These are phyloP conservation scores for Chlamydomonas sp. DNA, from an alignment of 139 green algal species.

Conservation along the genomic window DNA sequence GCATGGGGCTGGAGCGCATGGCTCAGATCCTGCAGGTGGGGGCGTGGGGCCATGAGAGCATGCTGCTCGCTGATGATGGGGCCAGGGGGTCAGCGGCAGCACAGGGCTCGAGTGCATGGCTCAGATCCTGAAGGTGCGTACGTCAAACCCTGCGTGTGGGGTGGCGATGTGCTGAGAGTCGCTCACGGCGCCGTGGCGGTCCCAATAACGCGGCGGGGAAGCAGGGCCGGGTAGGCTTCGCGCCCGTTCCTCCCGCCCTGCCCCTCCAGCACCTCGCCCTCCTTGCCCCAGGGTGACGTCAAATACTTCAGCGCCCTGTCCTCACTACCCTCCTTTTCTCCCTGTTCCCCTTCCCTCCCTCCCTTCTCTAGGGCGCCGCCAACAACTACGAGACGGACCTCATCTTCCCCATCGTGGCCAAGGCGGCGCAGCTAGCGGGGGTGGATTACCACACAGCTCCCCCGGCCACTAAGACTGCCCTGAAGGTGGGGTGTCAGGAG, in stretches of 20 bases:
- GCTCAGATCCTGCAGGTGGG: slow-evolving; percentile 93
- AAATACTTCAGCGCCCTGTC: background rate
- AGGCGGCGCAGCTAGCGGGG: slow-evolving; percentile 74
- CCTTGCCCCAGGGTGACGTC: background rate
- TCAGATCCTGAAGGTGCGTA: no score
- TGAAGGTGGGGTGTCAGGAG: slow-evolving; percentile 62
- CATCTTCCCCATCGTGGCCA: slow-evolving; percentile 88
- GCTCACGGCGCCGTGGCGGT: no score
- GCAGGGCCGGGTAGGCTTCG: no score
- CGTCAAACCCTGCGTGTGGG: no score
- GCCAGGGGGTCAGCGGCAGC: no score
- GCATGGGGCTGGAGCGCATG: slow-evolving; percentile 94
- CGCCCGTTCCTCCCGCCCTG: background rate
- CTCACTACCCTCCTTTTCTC: background rate
- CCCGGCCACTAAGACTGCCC: slow-evolving; percentile 56
- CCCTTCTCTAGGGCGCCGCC: slow-evolving; percentile 67
- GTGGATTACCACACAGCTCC: slow-evolving; percentile 71
- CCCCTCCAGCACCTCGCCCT: background rate
- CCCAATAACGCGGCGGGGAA: no score
- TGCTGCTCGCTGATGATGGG: no score
- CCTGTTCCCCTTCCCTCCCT: background rate
- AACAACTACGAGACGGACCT: slow-evolving; percentile 98
- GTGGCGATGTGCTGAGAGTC: no score
- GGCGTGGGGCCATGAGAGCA: background rate
- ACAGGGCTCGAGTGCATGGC: no score